Percentiles rank a stretch among this genome's conserved stretches.
Evolutionary conservation across 176 grass and related monocot genomes (phyloP).

Genomic region (Carex cristatella): DNA sequence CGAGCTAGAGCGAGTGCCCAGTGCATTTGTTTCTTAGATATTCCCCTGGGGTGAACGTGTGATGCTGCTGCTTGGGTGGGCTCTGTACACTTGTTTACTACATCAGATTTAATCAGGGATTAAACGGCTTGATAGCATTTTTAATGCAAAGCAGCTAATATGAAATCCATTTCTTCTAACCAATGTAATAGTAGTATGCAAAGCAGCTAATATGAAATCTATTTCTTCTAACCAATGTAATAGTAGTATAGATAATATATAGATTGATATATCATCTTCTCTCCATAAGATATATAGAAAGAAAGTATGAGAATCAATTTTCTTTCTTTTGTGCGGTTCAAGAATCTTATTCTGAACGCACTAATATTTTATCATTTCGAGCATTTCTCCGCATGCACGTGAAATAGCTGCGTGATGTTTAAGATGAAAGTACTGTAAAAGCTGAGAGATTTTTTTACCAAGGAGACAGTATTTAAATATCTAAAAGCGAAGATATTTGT

Average conservation of each 20-base stretch:
- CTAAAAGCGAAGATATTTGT: too few relatives aligned
- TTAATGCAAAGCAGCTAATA: background rate
- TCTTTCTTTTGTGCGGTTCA: background rate
- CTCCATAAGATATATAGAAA: background rate
- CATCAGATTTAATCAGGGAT: background rate
- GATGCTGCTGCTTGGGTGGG: background rate
- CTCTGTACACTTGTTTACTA: background rate
- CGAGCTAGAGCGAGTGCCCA: background rate
- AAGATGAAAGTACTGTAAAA: background rate
- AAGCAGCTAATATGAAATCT: background rate
- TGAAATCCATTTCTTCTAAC: background rate
- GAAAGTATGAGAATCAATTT: background rate
- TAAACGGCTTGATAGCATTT: background rate
- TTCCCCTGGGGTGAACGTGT: background rate
- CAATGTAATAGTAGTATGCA: background rate
- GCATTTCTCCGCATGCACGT: background rate
- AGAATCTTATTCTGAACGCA: background rate
- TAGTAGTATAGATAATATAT: background rate
- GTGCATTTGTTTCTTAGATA: background rate
- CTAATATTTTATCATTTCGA: background rate
- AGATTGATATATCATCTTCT: background rate
- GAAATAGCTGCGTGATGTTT: background rate
- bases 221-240: background rate
- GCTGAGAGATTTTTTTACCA: too few relatives aligned
- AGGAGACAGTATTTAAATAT: too few relatives aligned